A percentile compares a stretch with the other conserved stretches of the same genome.
These are phyloP conservation scores for Copromyces sp. DNA, from an alignment of 495 filamentous ascomycete species.

Conservation along the genomic window DNA sequence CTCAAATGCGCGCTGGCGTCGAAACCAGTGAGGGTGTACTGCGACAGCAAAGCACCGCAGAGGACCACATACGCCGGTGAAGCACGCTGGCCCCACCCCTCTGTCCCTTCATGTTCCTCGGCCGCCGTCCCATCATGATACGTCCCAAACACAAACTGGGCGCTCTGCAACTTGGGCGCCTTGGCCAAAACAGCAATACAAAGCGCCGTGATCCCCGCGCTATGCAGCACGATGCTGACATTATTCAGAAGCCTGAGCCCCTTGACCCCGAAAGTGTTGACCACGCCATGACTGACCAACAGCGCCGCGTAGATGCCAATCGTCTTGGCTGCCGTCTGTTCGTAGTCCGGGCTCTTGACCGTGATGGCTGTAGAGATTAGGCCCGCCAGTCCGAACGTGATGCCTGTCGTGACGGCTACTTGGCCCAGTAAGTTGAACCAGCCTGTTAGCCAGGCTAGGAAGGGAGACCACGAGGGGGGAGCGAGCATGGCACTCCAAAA, in stretches of 20 bases:
- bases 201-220: slow-evolving; percentile 44
- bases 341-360: slow-evolving; percentile 41
- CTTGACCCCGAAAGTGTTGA: slow-evolving; percentile 53
- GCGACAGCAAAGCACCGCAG: slow-evolving; percentile 43
- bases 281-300: slow-evolving; percentile 42
- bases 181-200: slow-evolving; percentile 51
- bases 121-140: slow-evolving; percentile 45
- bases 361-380: slow-evolving; percentile 50
- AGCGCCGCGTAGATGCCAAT: slow-evolving; percentile 55
- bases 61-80: slow-evolving; percentile 41
- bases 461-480: slow-evolving; percentile 43
- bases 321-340: slow-evolving; percentile 39
- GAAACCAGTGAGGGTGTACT: slow-evolving; percentile 44
- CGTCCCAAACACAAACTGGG: slow-evolving; percentile 47
- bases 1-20: slow-evolving; percentile 50
- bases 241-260: slow-evolving; percentile 51
- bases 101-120: slow-evolving; percentile 31
- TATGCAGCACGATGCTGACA: slow-evolving; percentile 50
- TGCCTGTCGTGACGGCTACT: slow-evolving; percentile 56
- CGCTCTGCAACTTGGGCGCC: slow-evolving; percentile 51
- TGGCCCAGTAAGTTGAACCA: slow-evolving; percentile 54
- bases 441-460: slow-evolving; percentile 55
- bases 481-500: slow-evolving; percentile 58
- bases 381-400: slow-evolving; percentile 53
- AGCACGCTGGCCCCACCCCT: slow-evolving; percentile 33